Percentiles rank a stretch among this genome's conserved stretches.
phyloP scores from a whole-genome alignment of 371 early-diverging fungal species.

The Syncephalastrum sp. region DNA sequence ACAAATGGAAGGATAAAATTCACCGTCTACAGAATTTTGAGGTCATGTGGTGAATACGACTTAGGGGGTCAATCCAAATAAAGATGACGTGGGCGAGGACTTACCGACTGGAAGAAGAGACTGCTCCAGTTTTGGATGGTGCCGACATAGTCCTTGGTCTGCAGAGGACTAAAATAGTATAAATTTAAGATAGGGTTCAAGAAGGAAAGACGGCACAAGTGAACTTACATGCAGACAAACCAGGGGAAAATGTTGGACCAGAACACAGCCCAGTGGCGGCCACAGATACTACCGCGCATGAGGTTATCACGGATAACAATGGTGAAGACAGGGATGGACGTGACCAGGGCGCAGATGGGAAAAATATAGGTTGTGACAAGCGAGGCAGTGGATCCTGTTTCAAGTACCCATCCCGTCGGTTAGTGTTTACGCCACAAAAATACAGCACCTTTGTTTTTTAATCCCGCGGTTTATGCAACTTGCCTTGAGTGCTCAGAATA shows the following conservation, averaged over 20 bases:
- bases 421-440: constrained; percentile 1
- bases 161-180: constrained; percentile 27
- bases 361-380: constrained; percentile 66
- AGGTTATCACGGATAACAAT: constrained; percentile 74
- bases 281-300: constrained; percentile 51
- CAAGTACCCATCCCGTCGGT: not conserved
- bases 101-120: constrained; percentile 49
- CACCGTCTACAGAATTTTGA: constrained; percentile 50
- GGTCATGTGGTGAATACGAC: not conserved
- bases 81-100: constrained; percentile 21
- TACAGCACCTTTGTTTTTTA: not conserved
- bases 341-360: constrained; percentile 68
- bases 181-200: not conserved
- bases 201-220: not conserved
- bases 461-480: not conserved
- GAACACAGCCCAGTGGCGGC: constrained; percentile 52
- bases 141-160: constrained; percentile 36
- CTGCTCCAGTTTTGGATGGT: constrained; percentile 47
- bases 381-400: constrained; percentile 42
- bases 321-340: constrained; percentile 76
- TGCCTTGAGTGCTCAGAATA: constrained; percentile 38
- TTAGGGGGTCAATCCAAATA: constrained; percentile 21
- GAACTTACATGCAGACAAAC: constrained; percentile 33
- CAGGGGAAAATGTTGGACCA: constrained; percentile 69
- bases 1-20: constrained; percentile 78